These are phyloP conservation scores for Russula ochroleuca DNA, from an alignment of 768 basidiomycete species.

Conservation along the genomic window DNA sequence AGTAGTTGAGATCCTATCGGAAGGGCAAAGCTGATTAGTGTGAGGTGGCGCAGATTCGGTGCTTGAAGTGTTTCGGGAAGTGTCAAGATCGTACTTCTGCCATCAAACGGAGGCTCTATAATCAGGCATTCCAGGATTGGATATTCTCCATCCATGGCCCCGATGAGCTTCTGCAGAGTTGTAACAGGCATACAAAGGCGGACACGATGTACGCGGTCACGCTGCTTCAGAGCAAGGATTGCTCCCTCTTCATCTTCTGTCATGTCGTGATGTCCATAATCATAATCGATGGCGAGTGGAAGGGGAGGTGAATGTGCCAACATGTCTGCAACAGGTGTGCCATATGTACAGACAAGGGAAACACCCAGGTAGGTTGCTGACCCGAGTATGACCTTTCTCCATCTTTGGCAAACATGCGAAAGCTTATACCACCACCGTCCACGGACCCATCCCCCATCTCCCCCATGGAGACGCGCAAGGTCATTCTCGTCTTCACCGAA, in stretches of 20 bases:
- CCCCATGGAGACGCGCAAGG: too few relatives aligned
- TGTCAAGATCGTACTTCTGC: background rate
- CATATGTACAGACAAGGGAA: too few relatives aligned
- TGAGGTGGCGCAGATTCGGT: background rate
- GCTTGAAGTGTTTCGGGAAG: background rate
- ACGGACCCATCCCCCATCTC: too few relatives aligned
- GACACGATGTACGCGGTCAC: background rate
- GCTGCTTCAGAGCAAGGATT: background rate
- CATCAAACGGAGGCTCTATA: background rate
- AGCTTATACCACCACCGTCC: too few relatives aligned
- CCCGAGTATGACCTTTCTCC: too few relatives aligned
- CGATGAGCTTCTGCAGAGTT: background rate
- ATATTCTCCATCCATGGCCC: background rate
- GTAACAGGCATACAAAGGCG: background rate
- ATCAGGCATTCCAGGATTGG: background rate
- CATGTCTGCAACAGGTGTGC: too few relatives aligned
- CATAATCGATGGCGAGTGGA: background rate
- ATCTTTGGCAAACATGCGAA: too few relatives aligned
- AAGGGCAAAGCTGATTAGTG: background rate
- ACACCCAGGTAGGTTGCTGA: too few relatives aligned
- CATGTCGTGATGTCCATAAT: background rate
- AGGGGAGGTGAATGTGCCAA: too few relatives aligned
- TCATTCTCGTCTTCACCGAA: too few relatives aligned
- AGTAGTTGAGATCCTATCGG: background rate
- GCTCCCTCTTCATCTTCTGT: background rate